phyloP scores from a whole-genome alignment of 257 asterid species.

The Leptodermis oblonga region DNA sequence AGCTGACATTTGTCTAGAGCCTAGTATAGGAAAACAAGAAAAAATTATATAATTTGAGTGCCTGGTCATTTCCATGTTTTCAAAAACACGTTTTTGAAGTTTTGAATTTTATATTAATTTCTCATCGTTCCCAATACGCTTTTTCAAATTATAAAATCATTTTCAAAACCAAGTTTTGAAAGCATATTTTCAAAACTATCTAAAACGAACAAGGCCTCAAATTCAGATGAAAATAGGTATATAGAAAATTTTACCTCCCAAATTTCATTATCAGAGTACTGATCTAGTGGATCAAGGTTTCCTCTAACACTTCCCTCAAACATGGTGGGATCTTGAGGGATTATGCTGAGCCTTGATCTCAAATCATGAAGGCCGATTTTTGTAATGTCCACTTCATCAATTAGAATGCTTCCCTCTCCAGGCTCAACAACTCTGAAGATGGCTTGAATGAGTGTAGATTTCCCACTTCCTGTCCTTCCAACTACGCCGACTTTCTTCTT shows the following conservation, averaged over 20 bases:
- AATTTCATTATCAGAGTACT: slow-evolving; percentile 55
- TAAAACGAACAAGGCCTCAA: too few species aligned
- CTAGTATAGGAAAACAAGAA: slow-evolving; percentile 39
- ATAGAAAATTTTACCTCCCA: slow-evolving; percentile 60
- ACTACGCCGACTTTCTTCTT: slow-evolving; percentile 84
- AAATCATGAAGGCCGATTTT: slow-evolving; percentile 87
- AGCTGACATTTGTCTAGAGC: slow-evolving; percentile 93
- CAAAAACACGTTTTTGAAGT: too few species aligned
- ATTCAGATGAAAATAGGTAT: not conserved
- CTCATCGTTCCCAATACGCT: too few species aligned
- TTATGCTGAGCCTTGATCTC: slow-evolving; percentile 88
- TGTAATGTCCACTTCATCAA: slow-evolving; percentile 71
- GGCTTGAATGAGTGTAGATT: slow-evolving; percentile 92
- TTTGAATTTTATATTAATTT: too few species aligned
- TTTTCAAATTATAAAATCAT: too few species aligned
- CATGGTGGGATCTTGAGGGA: slow-evolving; percentile 91
- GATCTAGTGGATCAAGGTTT: slow-evolving; percentile 74
- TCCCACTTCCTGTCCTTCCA: slow-evolving; percentile 95
- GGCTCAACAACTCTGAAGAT: slow-evolving; percentile 84
- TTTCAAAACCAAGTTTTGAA: too few species aligned
- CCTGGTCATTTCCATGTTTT: too few species aligned
- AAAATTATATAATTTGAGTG: too few species aligned
- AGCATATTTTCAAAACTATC: too few species aligned
- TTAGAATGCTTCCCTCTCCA: slow-evolving; percentile 67
- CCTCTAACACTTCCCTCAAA: slow-evolving; percentile 83